Conservation (phyloP, 176 grass and related monocot species). For the Paspalum notatum region DNA sequence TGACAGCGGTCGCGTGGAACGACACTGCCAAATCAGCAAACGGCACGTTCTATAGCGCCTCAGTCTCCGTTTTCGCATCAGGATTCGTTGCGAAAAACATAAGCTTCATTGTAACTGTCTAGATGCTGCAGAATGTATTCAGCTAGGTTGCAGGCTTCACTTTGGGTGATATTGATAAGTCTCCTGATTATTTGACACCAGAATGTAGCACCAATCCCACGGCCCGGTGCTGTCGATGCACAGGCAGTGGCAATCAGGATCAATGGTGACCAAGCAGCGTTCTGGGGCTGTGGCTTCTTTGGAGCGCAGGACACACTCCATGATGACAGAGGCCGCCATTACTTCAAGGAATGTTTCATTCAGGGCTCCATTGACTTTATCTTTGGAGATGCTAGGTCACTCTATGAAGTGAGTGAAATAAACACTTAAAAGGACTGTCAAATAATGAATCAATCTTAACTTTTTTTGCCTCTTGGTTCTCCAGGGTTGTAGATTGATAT, state of each 20-base stretch:
- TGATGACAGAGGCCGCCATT: constrained; percentile 75
- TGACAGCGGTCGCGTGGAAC: constrained; percentile 77
- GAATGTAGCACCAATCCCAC: constrained; percentile 88
- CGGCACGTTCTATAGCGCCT: constrained; percentile 81
- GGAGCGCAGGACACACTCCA: constrained; percentile 89
- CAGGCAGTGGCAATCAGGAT: constrained; percentile 82
- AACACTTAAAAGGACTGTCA: neutral
- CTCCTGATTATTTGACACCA: constrained; percentile 38
- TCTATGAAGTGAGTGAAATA: constrained; percentile 65
- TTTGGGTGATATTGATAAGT: neutral
- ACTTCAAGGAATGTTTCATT: constrained; percentile 87
- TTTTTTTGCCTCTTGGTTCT: constrained; percentile 16
- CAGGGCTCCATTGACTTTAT: constrained; percentile 90
- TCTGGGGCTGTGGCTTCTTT: constrained; percentile 90
- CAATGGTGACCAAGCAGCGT: constrained; percentile 61
- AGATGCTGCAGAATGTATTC: constrained; percentile 9
- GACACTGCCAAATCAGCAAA: constrained; percentile 81
- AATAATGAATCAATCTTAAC: neutral
- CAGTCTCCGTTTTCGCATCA: constrained; percentile 52
- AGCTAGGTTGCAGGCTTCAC: neutral
- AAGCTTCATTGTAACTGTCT: constrained; percentile 71
- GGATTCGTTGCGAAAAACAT: constrained; percentile 82
- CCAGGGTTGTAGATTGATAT: constrained; percentile 75
- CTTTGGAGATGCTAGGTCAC: constrained; percentile 85
- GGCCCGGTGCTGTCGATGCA: constrained; percentile 64